Evolutionary conservation across 2,329 filamentous ascomycete genomes (phyloP).

Genomic region (Fusarium camptoceras): DNA sequence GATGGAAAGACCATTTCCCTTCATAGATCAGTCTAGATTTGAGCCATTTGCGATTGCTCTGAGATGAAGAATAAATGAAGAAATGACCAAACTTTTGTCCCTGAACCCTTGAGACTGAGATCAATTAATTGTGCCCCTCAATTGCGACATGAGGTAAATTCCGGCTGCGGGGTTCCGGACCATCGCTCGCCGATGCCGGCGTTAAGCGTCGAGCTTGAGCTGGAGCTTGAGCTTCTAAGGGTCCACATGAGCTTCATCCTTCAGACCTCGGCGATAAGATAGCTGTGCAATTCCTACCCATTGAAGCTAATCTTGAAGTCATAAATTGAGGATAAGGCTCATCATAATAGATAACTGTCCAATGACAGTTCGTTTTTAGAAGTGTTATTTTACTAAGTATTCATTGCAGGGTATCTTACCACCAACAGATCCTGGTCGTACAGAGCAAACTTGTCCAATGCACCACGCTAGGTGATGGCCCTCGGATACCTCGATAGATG

Average conservation of each 20-base stretch:
- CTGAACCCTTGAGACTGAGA: too few species aligned
- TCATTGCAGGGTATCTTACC: too few species aligned
- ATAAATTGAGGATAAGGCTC: too few species aligned
- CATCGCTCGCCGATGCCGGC: constrained; percentile 37
- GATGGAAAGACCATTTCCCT: constrained; percentile 30
- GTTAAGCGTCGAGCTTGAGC: background rate
- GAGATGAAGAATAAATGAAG: constrained; percentile 43
- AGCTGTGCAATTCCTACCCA: background rate
- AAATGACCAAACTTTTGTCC: constrained; percentile 31
- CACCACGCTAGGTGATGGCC: background rate
- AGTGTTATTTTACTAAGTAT: too few species aligned
- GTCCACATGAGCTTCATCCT: constrained; percentile 14
- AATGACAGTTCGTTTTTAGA: too few species aligned
- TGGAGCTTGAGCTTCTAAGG: background rate
- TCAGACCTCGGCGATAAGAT: background rate
- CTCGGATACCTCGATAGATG: background rate
- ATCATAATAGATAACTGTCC: too few species aligned
- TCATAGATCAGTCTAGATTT: constrained; percentile 21
- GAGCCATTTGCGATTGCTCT: constrained; percentile 37
- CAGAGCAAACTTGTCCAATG: background rate
- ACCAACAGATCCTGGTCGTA: background rate
- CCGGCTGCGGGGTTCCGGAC: constrained; percentile 24
- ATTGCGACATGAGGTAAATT: constrained; percentile 14
- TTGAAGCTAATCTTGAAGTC: background rate
- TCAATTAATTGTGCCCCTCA: background rate